Evolutionary conservation across 495 filamentous ascomycete species (phyloP).

Genomic region (Aspergillus sclerotiicarbonarius): DNA sequence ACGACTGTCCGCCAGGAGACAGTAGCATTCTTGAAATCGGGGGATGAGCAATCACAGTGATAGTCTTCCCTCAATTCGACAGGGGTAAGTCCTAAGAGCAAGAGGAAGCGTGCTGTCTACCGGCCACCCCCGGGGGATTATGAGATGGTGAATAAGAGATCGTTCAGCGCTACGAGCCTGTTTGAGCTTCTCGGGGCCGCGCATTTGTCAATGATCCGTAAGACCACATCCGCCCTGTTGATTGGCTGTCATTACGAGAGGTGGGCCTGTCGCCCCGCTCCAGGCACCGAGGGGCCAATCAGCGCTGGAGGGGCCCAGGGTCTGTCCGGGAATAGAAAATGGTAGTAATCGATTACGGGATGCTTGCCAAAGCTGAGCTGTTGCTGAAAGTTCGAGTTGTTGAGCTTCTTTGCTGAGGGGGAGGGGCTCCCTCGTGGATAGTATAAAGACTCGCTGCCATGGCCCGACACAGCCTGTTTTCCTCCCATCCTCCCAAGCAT

Average conservation of each 20-base stretch:
- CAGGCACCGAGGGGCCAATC: conserved; percentile 5
- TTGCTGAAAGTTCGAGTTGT: background rate
- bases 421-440: background rate
- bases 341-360: conserved; percentile 37
- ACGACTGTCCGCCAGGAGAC: too few relatives aligned
- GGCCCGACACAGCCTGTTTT: background rate
- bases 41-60: background rate
- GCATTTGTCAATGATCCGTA: conserved; percentile 41
- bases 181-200: background rate
- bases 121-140: background rate
- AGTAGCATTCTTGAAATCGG: background rate
- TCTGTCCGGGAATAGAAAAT: conserved; percentile 20
- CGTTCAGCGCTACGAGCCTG: background rate
- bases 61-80: background rate
- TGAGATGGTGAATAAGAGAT: conserved; percentile 6
- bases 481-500: background rate
- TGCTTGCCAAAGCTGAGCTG: conserved; percentile 12
- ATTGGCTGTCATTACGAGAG: background rate
- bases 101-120: too few relatives aligned
- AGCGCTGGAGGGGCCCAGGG: background rate
- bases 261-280: background rate
- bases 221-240: conserved; percentile 31
- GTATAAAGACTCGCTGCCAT: background rate
- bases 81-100: too few relatives aligned
- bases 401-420: background rate